phyloP scores from a whole-genome alignment of 345 rosid genomes.

The Litchi chinensis region DNA sequence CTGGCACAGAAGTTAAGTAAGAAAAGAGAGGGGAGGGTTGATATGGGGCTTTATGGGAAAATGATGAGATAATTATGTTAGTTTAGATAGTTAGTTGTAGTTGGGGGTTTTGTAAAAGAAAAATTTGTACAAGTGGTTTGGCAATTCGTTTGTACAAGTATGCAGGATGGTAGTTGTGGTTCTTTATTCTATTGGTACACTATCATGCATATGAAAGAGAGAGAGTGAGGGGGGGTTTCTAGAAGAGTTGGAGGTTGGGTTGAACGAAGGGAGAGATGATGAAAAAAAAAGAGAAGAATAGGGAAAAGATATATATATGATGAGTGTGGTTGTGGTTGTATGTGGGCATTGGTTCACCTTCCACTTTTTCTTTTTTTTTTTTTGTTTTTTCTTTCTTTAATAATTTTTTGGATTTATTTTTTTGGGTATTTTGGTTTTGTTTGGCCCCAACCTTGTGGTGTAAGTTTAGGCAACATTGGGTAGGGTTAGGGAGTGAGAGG shows the following conservation, averaged over 20 bases:
- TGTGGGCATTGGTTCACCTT: conserved; percentile 74
- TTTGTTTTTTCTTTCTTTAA: no score
- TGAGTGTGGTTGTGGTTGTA: conserved; percentile 47
- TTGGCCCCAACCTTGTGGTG: conserved; percentile 38
- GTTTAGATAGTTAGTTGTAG: conserved; percentile 35
- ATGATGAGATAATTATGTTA: background rate
- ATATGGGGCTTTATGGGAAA: background rate
- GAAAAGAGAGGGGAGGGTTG: background rate
- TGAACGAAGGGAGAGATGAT: conserved; percentile 31
- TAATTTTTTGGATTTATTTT: background rate
- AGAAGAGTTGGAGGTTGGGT: conserved; percentile 60
- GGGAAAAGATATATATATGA: conserved; percentile 21
- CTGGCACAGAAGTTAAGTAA: background rate
- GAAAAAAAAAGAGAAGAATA: conserved; percentile 24
- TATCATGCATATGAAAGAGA: conserved; percentile 41
- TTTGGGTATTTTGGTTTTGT: background rate
- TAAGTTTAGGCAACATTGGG: conserved; percentile 50
- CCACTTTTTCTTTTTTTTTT: conserved; percentile 26
- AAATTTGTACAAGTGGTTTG: conserved; percentile 33
- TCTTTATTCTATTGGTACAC: conserved; percentile 52
- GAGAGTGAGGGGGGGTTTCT: conserved; percentile 36
- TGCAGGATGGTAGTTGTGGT: conserved; percentile 46
- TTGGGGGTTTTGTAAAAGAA: conserved; percentile 38
- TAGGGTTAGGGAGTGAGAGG: conserved; percentile 29
- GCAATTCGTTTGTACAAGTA: conserved; percentile 33